Evolutionary conservation across 176 grass and related monocot species (phyloP), one percentile per base, ranked within the genome.

Genomic region (Secale cereale): DNA sequence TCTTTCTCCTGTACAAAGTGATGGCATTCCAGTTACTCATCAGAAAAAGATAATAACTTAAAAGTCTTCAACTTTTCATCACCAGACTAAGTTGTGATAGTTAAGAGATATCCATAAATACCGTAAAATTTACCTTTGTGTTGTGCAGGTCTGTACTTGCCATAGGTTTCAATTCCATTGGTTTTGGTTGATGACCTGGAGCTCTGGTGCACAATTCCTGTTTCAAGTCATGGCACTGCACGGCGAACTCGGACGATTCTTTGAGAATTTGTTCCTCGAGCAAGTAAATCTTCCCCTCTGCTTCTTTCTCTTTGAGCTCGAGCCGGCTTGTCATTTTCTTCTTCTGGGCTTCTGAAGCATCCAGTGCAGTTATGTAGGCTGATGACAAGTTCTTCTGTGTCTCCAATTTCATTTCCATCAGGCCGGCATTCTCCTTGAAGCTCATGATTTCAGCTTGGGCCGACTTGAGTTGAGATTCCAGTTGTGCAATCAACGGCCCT

Each of bases 331-430:
- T 26, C 71, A 92, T 65, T 70, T 96, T 88, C 31, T 92, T 87
- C 80, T 87, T 91, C 67, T 94, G 90, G 15, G 70, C 81, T 89
- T 97, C 84, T 36, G 86, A 85, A 82, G 88, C 88, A 87, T 94
- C 86, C 62, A 90, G 35, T 70, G 90, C 92, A 78, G 74, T 83
- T 63, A 87, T 76, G 86, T 89, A 91, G 10, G 82, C 88, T 40
- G 89, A 78, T 74, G 92, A 91, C 59, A 89, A 57, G 80, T 84
- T 87, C 74, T 91, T 94, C 79, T 91, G 86, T 14, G 82, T 89
- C 70, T 92, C 91, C 66, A 94, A 40, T 79, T 89, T 94, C 57
- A 30, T 87, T 75, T 94, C 90, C 35, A 99, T 65, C 41, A 66
- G 78, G 59, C 48, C 41, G 31, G 82, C 72, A 36, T 91, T 85